Evolutionary conservation across 345 rosid species (phyloP), one percentile per base, ranked within the genome.

Genomic region (Bruguiera parviflora): DNA sequence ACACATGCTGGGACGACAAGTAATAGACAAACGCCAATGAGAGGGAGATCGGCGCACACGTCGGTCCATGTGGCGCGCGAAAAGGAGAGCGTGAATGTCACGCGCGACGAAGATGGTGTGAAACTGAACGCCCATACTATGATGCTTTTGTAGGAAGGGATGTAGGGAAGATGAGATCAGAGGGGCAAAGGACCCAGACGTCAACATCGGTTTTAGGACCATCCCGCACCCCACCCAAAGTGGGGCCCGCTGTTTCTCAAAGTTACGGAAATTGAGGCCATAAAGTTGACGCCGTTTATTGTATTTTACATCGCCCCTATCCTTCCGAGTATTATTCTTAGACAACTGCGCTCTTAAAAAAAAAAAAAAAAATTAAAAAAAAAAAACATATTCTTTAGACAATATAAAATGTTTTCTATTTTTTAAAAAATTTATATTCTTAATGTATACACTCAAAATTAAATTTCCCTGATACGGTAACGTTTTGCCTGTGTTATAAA

Each of bases 191-290:
- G 71, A 73, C 81, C 77, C 81, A 78, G 84, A 80, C 83, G 86
- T 86, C 86, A 70, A 80, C 90, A 64, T 86, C 85, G 78, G 15
- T 59, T 74, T 76, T 51, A 53, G 89, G 83, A 79, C 80, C 76
- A 57, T 67, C 79, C n/a, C 73, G 24, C 52, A 1, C 66, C 6
- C 2, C 11, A 6, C 19, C 62, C 37, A 4, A 16, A 0, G 7
- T 31, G 72, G 84, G 81, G 32, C 78, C 85, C 78, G 20, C 27
- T 11, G 4, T 43, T 43, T 43, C 65, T 33, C 52, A 43, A 28
- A 53, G 58, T 52, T n/a, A 65, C 75, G 53, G 71, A 49, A 62
- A 57, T 35, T 33, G 35, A 58, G 69, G 73, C 19, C 57, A 32
- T 24, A 18, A 37, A 3, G 35, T 25, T 64, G 58, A 73, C 74